Evolutionary conservation across 1,139 yeast species (phyloP), one percentile per base, ranked within the genome.

Genomic region (Pichia sp.): DNA sequence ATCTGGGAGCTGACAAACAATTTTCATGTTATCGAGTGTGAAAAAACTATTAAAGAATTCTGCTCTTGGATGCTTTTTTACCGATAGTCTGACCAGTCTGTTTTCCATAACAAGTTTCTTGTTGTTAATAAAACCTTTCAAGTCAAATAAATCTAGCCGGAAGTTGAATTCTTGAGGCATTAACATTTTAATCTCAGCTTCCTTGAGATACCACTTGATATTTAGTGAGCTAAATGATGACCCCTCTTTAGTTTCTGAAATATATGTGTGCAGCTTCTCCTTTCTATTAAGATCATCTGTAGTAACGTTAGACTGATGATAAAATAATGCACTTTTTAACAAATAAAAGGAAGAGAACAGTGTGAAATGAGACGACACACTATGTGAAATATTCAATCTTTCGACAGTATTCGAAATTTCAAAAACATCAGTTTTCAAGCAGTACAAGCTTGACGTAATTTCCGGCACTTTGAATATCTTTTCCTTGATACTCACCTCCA

Each of bases 331-430:
- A 56, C 80, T 80, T 50, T 74, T 71, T 18, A 84, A 58, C 13
- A 84, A 65, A 59, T 79, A 80, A 3, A 80, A 58, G 8, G 82
- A 70, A 1, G 90, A 86, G 16, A 82, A 64, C 0, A 80, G 57
- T 1, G 78, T 71, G 62, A 82, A 83, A 25, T 78, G 67, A 30
- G 79, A 76, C 58, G 74, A 75, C 12, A 76, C 66, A 45, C 83
- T 39, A 47, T 69, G 69, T 0, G 66, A 46, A 12, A 53, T 13
- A 21, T 18, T 40, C 9, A 55, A 21, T 1, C 25, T 45, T 8
- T 51, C 41, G 13, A 56, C 16, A 6, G 10, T 7, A 18, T 37
- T 50, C 3, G 41, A 31, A 26, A 57, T 10, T 25, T 54, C 58
- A 43, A 51, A 48, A n/a, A 44, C 45, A 2, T 46, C 34, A 2